Base-by-base conservation (phyloP, 768 basidiomycete genomes). In the Auricularia sp. region DNA sequence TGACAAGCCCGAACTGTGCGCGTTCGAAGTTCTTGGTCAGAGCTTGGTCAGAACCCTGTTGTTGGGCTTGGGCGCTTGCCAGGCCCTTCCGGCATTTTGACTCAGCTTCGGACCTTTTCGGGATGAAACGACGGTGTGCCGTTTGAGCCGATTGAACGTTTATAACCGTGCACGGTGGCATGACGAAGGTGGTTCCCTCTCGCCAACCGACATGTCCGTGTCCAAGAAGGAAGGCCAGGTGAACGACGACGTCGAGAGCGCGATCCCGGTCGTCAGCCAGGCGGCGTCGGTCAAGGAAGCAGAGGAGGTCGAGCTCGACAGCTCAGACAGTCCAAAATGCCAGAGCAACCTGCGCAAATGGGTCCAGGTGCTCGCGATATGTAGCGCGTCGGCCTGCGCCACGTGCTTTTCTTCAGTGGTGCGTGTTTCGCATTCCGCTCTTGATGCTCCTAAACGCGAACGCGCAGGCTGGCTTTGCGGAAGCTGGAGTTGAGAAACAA, bases 401-500 rank as follows among this genome's bases (percentile, higher is more conserved):
- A 78, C 78, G 0, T 79, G 77, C 63, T 69, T 74, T 8, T 73
- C 72, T 3, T 73, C 72, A 3, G 75, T 78, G 73, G 76, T 71
- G 16, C 62, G 68, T 56, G 2, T 7, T 33, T 53, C 58, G 42
- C 29, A 29, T 29, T 29, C 29, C 29, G 59, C 44, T 44, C 51
- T 14, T n/a, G 1, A 34, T 6, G n/a, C 36, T 3, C 21, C 23
- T 3, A 12, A 42, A 42, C 29, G n/a, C 61, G 16, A 14, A 16
- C 39, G 23, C 11, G 12, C 35, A 86, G 86, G 83, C 86, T 10
- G 75, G 83, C 0, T 85, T 84, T 62, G 83, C 90, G 1, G 88
- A 91, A 72, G 69, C 71, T 1, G 85, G 83, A 0, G 77, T 88
- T 51, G 77, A 84, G 43, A 64, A 71, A 8, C 74, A 79, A 5